Evolutionary conservation across 2,329 filamentous ascomycete genomes (phyloP).

Genomic region (Diaporthe vexans): DNA sequence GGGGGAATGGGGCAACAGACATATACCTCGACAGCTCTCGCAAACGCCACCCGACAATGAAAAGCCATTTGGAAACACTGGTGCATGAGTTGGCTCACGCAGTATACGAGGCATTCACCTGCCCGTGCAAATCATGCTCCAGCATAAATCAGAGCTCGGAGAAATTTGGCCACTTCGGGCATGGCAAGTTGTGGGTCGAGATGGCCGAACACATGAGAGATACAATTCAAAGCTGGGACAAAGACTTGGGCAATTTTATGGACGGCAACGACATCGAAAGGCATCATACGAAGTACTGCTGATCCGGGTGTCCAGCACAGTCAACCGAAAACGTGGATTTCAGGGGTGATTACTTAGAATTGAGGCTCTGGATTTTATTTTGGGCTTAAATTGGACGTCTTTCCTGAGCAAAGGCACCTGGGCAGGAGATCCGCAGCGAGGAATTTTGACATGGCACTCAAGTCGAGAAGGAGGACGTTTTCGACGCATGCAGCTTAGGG

Average conservation of each 20-base stretch:
- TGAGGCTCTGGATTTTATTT: too few species aligned
- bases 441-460: background rate
- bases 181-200: background rate
- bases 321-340: too few species aligned
- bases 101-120: background rate
- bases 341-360: too few species aligned
- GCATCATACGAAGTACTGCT: background rate
- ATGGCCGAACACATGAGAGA: background rate
- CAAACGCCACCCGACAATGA: too few species aligned
- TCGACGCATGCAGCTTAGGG: background rate
- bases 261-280: background rate
- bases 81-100: conserved; percentile 13
- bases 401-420: too few species aligned
- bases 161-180: background rate
- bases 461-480: background rate
- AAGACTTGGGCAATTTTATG: background rate
- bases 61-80: background rate
- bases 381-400: too few species aligned
- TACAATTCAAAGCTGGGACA: background rate
- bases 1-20: too few species aligned
- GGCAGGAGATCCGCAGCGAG: too few species aligned
- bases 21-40: background rate
- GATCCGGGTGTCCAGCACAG: background rate
- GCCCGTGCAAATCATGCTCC: accelerated
- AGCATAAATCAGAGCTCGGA: accelerated